phyloP scores from a whole-genome alignment of 2,329 filamentous ascomycete species.

The Sarocladium oryzae region DNA sequence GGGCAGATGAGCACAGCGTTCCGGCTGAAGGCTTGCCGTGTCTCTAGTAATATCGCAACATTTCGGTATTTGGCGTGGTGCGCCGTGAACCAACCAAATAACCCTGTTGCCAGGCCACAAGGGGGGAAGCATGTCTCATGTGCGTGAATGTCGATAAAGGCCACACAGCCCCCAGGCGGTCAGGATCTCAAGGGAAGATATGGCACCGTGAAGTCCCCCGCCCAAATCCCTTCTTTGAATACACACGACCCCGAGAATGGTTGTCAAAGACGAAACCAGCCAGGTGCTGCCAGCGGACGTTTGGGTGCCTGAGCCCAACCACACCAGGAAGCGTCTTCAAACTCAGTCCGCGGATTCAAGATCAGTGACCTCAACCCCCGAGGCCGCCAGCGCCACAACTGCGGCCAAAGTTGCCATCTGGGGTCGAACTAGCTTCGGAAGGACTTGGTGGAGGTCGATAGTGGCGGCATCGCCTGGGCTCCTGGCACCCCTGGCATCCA shows the following conservation, averaged over 20 bases:
- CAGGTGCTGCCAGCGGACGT: too few species aligned
- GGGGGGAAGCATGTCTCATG: not conserved
- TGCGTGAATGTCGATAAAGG: not conserved
- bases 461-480: conserved; percentile 18
- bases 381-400: not conserved
- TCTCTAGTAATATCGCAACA: not conserved
- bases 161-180: not conserved
- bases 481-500: conserved; percentile 17
- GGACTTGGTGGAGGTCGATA: conserved; percentile 18
- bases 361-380: not conserved
- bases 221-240: too few species aligned
- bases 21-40: not conserved
- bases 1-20: not conserved
- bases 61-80: not conserved
- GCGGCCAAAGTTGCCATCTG: conserved; percentile 11
- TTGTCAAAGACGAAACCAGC: too few species aligned
- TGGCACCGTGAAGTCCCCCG: too few species aligned
- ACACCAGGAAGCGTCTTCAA: too few species aligned
- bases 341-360: not conserved
- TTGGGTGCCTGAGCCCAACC: too few species aligned
- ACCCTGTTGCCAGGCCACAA: not conserved
- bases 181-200: too few species aligned
- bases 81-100: not conserved
- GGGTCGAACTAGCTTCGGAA: conserved; percentile 19
- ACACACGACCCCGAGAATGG: not conserved